These are phyloP conservation scores for Sporobolomyces phaffii DNA, from an alignment of 768 basidiomycete genomes.

Conservation along the genomic window DNA sequence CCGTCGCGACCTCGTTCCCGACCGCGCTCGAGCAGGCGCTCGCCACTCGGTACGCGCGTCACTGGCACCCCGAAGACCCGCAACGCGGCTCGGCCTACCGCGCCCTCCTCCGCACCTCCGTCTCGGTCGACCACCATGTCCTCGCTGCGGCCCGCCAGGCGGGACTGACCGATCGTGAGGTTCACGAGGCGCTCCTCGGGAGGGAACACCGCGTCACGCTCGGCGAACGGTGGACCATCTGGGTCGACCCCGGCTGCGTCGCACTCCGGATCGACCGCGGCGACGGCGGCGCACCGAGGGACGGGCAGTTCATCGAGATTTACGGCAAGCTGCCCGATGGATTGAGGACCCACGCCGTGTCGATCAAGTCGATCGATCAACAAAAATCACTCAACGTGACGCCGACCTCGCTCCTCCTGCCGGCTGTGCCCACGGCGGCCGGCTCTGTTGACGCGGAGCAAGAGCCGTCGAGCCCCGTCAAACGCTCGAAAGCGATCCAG, in stretches of 20 bases:
- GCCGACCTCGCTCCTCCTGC: background rate
- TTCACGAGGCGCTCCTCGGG: background rate
- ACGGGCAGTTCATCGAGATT: slow-evolving; percentile 38
- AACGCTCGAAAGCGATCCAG: slow-evolving; percentile 39
- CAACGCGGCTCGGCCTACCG: slow-evolving; percentile 41
- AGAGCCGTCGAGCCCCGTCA: slow-evolving; percentile 24
- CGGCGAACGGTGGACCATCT: slow-evolving; percentile 41
- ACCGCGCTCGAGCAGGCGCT: slow-evolving; percentile 14
- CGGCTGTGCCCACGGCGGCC: background rate
- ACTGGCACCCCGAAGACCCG: slow-evolving; percentile 41
- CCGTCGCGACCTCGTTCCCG: slow-evolving; percentile 1
- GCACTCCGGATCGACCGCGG: slow-evolving; percentile 33
- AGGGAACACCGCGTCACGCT: background rate
- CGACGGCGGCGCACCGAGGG: slow-evolving; percentile 21
- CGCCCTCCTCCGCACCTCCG: slow-evolving; percentile 27
- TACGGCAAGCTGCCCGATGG: slow-evolving; percentile 39
- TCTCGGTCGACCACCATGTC: slow-evolving; percentile 15
- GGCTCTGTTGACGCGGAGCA: background rate
- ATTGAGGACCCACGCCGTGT: slow-evolving; percentile 26
- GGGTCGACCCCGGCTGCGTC: slow-evolving; percentile 44
- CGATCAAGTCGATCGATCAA: slow-evolving; percentile 23
- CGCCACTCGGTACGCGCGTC: slow-evolving; percentile 28
- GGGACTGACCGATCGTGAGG: background rate
- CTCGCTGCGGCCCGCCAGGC: background rate
- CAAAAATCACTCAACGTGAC: slow-evolving; percentile 15